Percentiles rank a stretch among this genome's conserved stretches.
Evolutionary conservation across 2,329 filamentous ascomycete species (phyloP).

Genomic region (Cercospora nicotianae): DNA sequence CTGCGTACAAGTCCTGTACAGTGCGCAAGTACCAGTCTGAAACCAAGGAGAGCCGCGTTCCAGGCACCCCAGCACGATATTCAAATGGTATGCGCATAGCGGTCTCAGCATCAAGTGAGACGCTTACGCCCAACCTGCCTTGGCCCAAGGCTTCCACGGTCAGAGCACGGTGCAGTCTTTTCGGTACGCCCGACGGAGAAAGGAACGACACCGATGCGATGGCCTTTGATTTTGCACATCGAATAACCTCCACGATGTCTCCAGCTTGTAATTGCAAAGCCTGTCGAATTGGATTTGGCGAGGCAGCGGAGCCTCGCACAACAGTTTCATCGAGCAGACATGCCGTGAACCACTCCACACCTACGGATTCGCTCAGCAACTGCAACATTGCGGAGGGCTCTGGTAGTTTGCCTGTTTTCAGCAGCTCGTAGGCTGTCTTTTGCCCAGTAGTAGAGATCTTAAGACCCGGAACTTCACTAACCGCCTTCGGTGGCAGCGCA

Average conservation of each 20-base stretch:
- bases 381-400: background rate
- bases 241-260: background rate
- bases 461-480: background rate
- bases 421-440: background rate
- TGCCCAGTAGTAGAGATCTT: background rate
- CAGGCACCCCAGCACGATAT: background rate
- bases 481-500: background rate
- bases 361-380: background rate
- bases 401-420: background rate
- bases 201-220: background rate
- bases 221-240: background rate
- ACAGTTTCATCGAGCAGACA: background rate
- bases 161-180: background rate
- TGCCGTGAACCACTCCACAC: background rate
- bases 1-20: background rate
- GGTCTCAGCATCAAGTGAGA: background rate
- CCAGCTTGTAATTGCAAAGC: background rate
- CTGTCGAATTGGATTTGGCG: background rate
- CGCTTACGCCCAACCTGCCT: background rate
- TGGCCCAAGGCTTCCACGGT: background rate
- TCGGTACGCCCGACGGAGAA: background rate
- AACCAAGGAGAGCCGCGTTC: background rate
- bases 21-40: background rate
- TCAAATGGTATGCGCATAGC: background rate
- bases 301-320: background rate